Evolutionary conservation across 2,329 filamentous ascomycete genomes (phyloP).

Genomic region (Hymenoscyphus scutula): DNA sequence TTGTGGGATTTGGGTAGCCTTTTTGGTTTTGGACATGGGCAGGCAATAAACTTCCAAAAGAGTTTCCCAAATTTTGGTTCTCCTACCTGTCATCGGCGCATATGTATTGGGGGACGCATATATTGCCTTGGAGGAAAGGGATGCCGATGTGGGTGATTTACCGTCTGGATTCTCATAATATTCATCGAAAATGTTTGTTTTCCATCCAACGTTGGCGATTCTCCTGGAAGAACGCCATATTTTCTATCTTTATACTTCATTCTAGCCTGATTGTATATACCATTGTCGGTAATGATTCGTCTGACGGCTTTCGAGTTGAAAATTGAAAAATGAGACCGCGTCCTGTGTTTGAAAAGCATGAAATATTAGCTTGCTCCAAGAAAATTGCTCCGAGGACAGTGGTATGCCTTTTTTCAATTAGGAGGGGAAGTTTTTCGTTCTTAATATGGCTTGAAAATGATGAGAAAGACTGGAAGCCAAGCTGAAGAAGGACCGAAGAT

Average conservation of each 20-base stretch:
- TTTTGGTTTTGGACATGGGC: background rate
- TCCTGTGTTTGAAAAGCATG: too few relatives aligned
- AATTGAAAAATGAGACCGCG: background rate
- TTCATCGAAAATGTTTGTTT: background rate
- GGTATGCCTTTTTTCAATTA: background rate
- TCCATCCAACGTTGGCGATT: background rate
- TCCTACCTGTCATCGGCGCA: background rate
- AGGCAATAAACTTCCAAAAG: background rate
- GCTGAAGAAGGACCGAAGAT: background rate
- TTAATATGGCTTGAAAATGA: background rate
- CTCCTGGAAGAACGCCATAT: background rate
- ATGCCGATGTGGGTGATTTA: background rate
- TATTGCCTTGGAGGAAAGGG: background rate
- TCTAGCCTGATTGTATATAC: background rate
- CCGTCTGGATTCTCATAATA: background rate
- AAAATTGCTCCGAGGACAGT: background rate
- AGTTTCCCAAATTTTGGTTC: background rate
- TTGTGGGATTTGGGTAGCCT: background rate
- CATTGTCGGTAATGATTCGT: background rate
- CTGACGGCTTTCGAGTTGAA: background rate
- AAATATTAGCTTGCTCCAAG: background rate
- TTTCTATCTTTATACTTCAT: background rate
- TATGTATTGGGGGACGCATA: background rate
- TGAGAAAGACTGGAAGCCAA: background rate
- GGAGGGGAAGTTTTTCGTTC: background rate